Conservation (phyloP, 192 early-diverging fungal genomes). For the Coemansia sp. region DNA sequence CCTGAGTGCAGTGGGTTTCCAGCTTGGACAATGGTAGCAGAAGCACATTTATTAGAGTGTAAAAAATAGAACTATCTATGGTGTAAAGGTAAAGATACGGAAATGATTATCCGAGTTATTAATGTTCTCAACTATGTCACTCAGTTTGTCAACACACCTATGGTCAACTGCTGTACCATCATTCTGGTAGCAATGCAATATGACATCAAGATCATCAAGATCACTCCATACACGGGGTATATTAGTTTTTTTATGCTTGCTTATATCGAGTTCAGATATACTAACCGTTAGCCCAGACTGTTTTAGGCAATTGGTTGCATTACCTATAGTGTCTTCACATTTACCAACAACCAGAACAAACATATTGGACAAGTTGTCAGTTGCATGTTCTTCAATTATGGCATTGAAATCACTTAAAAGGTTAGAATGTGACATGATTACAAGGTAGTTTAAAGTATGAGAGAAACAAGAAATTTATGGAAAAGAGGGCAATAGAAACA, state of each 20-base stretch:
- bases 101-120: background rate
- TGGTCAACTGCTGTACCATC: background rate
- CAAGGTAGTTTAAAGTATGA: background rate
- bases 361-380: background rate
- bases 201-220: background rate
- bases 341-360: background rate
- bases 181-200: background rate
- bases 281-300: background rate
- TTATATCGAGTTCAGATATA: background rate
- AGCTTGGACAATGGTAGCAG: background rate
- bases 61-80: background rate
- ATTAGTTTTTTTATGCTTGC: background rate
- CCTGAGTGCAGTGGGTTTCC: background rate
- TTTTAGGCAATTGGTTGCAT: background rate
- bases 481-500: background rate
- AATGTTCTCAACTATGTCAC: background rate
- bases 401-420: background rate
- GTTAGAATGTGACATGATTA: background rate
- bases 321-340: background rate
- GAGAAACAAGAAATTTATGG: background rate
- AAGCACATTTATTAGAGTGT: background rate
- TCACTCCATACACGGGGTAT: background rate
- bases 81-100: background rate
- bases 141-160: background rate
- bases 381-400: background rate